Base-by-base conservation (phyloP, 2,329 filamentous ascomycete species). In the Neopestalotiopsis sp. region DNA sequence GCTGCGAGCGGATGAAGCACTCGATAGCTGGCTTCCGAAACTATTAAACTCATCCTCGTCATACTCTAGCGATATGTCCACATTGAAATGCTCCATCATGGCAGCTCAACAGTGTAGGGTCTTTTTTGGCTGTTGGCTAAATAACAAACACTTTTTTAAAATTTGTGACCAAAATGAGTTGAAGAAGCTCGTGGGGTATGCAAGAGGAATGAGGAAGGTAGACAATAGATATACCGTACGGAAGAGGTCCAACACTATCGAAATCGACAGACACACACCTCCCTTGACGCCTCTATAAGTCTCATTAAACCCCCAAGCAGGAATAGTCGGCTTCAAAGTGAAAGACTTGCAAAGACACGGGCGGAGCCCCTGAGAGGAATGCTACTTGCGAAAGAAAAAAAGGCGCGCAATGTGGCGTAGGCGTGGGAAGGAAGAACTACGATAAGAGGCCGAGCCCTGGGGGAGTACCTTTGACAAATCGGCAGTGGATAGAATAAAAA, bases 31-130 rank as follows among this genome's bases (percentile, higher is more conserved):
- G 42, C 62, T 67, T 58, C 71, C 70, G 38, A 78, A 75, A 60
- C 68, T 66, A 66, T 77, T 73, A 20, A 75, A 73, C 60, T 74
- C 45, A n/a, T 52, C 73, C n/a, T 65, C 38, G 62, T 65, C 69
- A 68, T 76, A 73, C 68, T 80, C 78, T 77, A 84, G 77, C 78
- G 82, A 72, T 78, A 75, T 70, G 32, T 74, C 69, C 30, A 72
- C n/a, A 56, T 52, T 52, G 45, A n/a, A 52, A 52, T 52, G 45
- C 20, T 52, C 45, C 45, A 52, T 52, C 68, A 60, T 73, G 58
- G 67, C 71, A 71, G 67, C 63, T 69, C 32, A 14, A 34, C 69
- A 69, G 71, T 58, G 72, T 64, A 57, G 70, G 61, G 70, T 61
- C 9, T 63, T 60, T 20, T 63, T 60, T 24, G 57, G 13, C 30